Conservation (phyloP, 805 yeast species). For the Saturnispora galanensis region DNA sequence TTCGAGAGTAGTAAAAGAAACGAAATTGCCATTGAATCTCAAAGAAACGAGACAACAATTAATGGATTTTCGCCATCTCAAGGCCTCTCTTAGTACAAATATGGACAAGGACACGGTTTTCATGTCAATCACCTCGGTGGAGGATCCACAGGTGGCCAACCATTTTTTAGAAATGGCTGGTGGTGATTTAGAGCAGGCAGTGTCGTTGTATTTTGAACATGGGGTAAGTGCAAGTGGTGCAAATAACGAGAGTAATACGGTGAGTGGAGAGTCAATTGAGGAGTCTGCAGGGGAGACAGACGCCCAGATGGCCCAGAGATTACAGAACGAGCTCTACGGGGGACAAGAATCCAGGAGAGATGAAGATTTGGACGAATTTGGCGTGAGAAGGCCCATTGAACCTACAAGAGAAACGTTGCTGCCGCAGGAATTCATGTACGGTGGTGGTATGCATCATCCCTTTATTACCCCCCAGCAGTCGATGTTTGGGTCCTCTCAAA, state of each 20-base stretch:
- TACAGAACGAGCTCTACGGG: constrained; percentile 54
- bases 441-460: background rate
- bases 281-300: constrained; percentile 17
- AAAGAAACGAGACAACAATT: background rate
- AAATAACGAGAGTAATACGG: too few species aligned
- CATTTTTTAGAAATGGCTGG: constrained; percentile 75
- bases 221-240: constrained; percentile 28
- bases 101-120: constrained; percentile 46
- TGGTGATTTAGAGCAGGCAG: constrained; percentile 72
- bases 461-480: constrained; percentile 24
- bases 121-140: constrained; percentile 72
- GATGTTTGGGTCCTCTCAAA: constrained; percentile 39
- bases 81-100: constrained; percentile 26
- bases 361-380: constrained; percentile 20
- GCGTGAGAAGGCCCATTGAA: constrained; percentile 69
- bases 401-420: constrained; percentile 60
- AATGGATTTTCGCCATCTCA: constrained; percentile 1
- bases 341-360: constrained; percentile 21
- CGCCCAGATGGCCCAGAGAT: constrained; percentile 47
- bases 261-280: too few species aligned
- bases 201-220: constrained; percentile 70
- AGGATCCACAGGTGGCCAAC: constrained; percentile 56
- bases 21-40: constrained; percentile 55
- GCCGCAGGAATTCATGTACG: constrained; percentile 18
- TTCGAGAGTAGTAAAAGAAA: constrained; percentile 77